phyloP scores from a whole-genome alignment of 23 red algal genomes.

The Gracilaria domingensis region DNA sequence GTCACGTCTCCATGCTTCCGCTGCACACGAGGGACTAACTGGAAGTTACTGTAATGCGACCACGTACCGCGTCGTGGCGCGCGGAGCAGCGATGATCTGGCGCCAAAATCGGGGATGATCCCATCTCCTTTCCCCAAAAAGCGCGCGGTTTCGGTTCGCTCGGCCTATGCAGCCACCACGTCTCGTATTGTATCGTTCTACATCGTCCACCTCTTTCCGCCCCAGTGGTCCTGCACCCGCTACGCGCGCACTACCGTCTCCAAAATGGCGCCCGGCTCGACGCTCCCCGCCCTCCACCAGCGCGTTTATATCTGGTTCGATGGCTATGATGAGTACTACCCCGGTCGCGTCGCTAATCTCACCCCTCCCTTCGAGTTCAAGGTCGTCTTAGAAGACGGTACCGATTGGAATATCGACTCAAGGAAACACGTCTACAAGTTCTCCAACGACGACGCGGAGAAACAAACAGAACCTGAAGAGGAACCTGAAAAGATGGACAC shows the following conservation, averaged over 20 bases:
- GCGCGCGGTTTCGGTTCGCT: constrained; percentile 12
- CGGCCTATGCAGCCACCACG: not conserved
- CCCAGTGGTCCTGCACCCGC: not conserved
- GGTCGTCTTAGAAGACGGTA: constrained; percentile 63
- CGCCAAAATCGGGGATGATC: constrained; percentile 25
- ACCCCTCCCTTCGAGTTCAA: constrained; percentile 49
- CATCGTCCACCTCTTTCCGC: too few relatives aligned
- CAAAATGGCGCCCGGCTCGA: constrained; percentile 8
- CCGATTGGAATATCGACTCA: constrained; percentile 55
- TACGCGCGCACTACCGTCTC: not conserved
- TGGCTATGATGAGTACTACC: constrained; percentile 70
- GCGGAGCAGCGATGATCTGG: not conserved
- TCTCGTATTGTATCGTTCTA: too few relatives aligned
- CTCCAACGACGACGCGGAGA: constrained; percentile 5
- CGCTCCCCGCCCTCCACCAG: constrained; percentile 45
- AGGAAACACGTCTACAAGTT: constrained; percentile 57
- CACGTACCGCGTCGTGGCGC: too few relatives aligned
- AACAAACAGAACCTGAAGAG: not conserved
- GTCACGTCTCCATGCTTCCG: too few relatives aligned
- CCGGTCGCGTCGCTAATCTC: constrained; percentile 26
- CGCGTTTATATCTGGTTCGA: constrained; percentile 58
- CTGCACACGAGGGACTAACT: too few relatives aligned
- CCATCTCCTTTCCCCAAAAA: not conserved
- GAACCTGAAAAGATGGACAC: not conserved
- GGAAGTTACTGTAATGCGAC: too few relatives aligned